phyloP scores from a whole-genome alignment of 805 yeast genomes.

The Priceomyces haplophilus region DNA sequence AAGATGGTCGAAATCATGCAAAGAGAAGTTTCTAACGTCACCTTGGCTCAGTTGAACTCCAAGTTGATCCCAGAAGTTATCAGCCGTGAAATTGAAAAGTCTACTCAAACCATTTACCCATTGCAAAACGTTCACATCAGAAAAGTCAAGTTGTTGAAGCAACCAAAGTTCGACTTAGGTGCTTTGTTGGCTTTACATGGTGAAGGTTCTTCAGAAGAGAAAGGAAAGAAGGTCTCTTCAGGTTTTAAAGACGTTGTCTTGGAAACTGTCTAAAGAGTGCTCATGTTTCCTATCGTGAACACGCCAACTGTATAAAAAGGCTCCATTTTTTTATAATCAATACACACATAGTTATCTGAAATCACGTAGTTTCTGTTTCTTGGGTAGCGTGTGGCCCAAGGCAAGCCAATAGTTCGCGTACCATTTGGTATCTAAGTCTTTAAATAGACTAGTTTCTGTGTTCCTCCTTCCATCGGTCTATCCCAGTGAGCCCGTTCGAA shows the following conservation, averaged over 20 bases:
- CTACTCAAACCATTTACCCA: slow-evolving; percentile 93
- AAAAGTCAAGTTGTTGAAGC: slow-evolving; percentile 97
- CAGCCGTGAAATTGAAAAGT: slow-evolving; percentile 97
- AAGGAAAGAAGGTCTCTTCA: slow-evolving; percentile 95
- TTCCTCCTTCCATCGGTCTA: too few relatives aligned
- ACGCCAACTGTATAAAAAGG: slow-evolving; percentile 4
- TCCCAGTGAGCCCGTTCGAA: too few relatives aligned
- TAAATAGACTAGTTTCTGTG: too few relatives aligned
- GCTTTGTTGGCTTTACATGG: slow-evolving; percentile 96
- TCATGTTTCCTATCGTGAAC: neutral
- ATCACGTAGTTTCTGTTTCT: neutral
- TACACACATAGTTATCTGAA: slow-evolving; percentile 1
- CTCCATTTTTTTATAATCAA: slow-evolving; percentile 2
- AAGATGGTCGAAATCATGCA: slow-evolving; percentile 94
- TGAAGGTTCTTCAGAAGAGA: slow-evolving; percentile 85
- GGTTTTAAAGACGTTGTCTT: slow-evolving; percentile 99
- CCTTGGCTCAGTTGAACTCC: slow-evolving; percentile 93
- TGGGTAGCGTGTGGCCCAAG: too few relatives aligned
- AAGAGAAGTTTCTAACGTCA: slow-evolving; percentile 92
- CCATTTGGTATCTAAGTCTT: too few relatives aligned
- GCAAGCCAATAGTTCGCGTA: too few relatives aligned
- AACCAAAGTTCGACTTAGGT: slow-evolving; percentile 98
- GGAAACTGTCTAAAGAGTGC: slow-evolving; percentile 78
- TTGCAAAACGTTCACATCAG: slow-evolving; percentile 98
- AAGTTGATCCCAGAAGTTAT: slow-evolving; percentile 98